Base-by-base conservation (phyloP, 1,284 basidiomycete genomes). In the Lentinula novae-zelandiae region DNA sequence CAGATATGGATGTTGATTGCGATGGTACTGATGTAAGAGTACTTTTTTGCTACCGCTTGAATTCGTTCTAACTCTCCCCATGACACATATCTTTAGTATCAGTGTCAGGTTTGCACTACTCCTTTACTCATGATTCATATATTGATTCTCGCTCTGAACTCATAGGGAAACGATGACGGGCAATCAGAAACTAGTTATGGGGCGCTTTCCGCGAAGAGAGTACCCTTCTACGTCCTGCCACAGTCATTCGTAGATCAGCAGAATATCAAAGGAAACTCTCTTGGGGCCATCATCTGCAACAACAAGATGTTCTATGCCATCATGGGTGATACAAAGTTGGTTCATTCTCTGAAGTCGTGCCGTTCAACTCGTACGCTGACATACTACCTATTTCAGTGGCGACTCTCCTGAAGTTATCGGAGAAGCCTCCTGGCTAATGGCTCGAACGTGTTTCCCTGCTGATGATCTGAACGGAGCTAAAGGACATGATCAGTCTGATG, bases 281-380 rank as follows among this genome's bases (percentile, higher is more conserved):
- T 69, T 7, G 67, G 65, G 8, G 68, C 68, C 1, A 65, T 69
- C 36, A 66, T 70, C 22, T 70, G 69, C 49, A 61, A 62, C 39
- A 62, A 59, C 6, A 66, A 68, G 57, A 70, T 70, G 68, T 67
- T 66, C 22, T 70, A 70, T 50, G 68, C 65, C 8, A 70, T 70
- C 33, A 67, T 67, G 34, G 69, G 68, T 5, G 69, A 70, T 52
- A 63, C 64, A 40, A 62, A 70, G 68, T 69, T 27, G 3, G 66
- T 57, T 58, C 22, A 13, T 13, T 54, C 17, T 48, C n/a, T 31
- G 3, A 33, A 17, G 31, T 27, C 27, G 27, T 27, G 27, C 3
- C 27, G n/a, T n/a, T 12, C 36, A 44, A 15, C 40, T 27, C 3
- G 22, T 9, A 20, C 17, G 7, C n/a, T 46, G 17, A 20, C 44